A percentile compares a stretch with the other conserved stretches of the same genome.
Evolutionary conservation across 1,284 basidiomycete genomes (phyloP).

Genomic region (Irpex lacteus): DNA sequence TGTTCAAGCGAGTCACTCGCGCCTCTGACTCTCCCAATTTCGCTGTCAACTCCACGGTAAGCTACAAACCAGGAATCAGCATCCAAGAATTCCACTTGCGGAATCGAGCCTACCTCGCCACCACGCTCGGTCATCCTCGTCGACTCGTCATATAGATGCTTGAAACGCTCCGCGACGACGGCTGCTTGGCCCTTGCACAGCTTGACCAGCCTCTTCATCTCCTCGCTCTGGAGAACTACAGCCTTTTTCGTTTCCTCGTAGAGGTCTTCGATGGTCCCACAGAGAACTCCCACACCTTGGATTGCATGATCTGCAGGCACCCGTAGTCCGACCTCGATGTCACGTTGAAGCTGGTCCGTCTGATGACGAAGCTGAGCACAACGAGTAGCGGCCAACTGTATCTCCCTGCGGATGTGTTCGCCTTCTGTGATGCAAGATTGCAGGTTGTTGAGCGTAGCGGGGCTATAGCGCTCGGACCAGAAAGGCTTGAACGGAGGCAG

Average conservation of each 20-base stretch:
- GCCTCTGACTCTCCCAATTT: background rate
- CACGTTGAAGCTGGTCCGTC: background rate
- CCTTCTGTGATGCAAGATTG: background rate
- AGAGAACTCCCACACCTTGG: conserved; percentile 1
- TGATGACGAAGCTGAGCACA: background rate
- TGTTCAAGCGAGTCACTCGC: background rate
- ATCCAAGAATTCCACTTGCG: background rate
- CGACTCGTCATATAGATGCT: background rate
- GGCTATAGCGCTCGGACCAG: conserved; percentile 5
- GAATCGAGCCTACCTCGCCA: background rate
- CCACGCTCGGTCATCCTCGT: background rate
- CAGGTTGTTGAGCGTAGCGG: background rate
- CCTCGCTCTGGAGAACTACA: background rate
- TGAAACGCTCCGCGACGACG: background rate
- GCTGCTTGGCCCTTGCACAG: conserved; percentile 1
- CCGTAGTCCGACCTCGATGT: background rate
- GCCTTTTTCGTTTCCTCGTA: conserved; percentile 1
- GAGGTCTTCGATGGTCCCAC: conserved; percentile 6
- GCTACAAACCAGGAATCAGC: background rate
- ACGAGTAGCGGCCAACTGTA: background rate
- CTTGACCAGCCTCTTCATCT: background rate
- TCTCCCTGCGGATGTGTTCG: conserved; percentile 7
- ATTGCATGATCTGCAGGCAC: conserved; percentile 1
- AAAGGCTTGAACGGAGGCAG: conserved; percentile 3
- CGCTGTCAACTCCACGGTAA: background rate